Evolutionary conservation across 2,329 filamentous ascomycete genomes (phyloP).

Genomic region (Coniochaeta pulveracea): DNA sequence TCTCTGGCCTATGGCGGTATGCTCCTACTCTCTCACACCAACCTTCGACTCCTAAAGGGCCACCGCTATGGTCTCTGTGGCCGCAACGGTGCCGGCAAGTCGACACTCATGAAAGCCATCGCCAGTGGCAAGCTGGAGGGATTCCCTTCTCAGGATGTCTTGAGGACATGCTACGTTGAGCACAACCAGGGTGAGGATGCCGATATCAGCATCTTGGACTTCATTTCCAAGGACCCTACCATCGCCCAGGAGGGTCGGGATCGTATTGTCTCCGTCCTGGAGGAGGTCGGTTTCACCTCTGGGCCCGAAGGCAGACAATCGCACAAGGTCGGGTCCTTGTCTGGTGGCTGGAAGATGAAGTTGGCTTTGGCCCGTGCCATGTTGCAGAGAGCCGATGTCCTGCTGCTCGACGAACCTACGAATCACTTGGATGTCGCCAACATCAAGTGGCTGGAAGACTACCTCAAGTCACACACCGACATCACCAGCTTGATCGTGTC

Average conservation of each 20-base stretch:
- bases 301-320: conserved; percentile 82
- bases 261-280: conserved; percentile 72
- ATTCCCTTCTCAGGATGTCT: conserved; percentile 83
- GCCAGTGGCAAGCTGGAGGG: conserved; percentile 93
- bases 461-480: conserved; percentile 88
- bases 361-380: conserved; percentile 89
- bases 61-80: conserved; percentile 96
- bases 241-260: conserved; percentile 69
- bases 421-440: conserved; percentile 97
- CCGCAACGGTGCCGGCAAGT: conserved; percentile 95
- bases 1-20: conserved; percentile 96
- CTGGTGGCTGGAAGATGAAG: conserved; percentile 99
- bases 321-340: conserved; percentile 85
- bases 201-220: conserved; percentile 90
- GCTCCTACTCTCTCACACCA: conserved; percentile 92
- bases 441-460: conserved; percentile 90
- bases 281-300: conserved; percentile 86
- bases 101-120: conserved; percentile 97
- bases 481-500: conserved; percentile 97
- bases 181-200: conserved; percentile 98
- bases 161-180: conserved; percentile 96
- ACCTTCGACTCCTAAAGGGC: conserved; percentile 85
- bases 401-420: conserved; percentile 95
- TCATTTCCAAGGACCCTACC: conserved; percentile 78
- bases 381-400: conserved; percentile 92